Base-by-base conservation (phyloP, 1,284 basidiomycete species). In the Apiotrichum brassicae region DNA sequence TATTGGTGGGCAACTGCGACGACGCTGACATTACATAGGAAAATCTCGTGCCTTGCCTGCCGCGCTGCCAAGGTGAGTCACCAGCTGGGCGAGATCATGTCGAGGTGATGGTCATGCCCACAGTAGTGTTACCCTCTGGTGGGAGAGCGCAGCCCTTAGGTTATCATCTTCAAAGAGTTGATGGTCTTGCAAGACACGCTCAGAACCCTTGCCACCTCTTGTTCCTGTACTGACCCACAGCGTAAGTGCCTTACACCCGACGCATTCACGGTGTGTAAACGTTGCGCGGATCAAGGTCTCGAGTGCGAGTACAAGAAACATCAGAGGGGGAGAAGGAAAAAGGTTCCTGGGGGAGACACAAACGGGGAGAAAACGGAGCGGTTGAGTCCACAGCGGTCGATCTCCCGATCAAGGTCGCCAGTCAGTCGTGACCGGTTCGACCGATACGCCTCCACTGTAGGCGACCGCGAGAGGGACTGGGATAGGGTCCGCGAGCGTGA, bases 231-330 rank as follows among this genome's bases (percentile, higher is more conserved):
- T 25, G 30, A 30, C 36, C 4, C 28, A 25, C 38, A 63, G 61
- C 58, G 61, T 37, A 63, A 63, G 46, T 63, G 61, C 44, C 44
- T 56, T n/a, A 59, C 59, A 16, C 51, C 56, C 16, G 53, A 59
- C 39, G 55, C 49, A 14, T 39, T 51, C 37, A 57, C 59, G 3
- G 46, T 53, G 3, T 63, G 61, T 40, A 56, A 57, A 33, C 55
- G 61, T 19, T 63, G 61, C 42, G 26, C 40, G 14, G 54, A 51
- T 37, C 59, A 63, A 34, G 44, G 51, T 14, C 43, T 63, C 22
- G 53, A 49, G 26, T 63, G 61, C 54, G 53, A 61, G 37, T 63
- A 63, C 46, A 56, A 57, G 48, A 59, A 61, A 34, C 61, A 59
- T 44, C 55, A 53, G 11, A 49, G 61, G 1, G 59, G 61, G 6